Conservation (phyloP, 2,329 filamentous ascomycete genomes). For the Ramularia collo-cygni region DNA sequence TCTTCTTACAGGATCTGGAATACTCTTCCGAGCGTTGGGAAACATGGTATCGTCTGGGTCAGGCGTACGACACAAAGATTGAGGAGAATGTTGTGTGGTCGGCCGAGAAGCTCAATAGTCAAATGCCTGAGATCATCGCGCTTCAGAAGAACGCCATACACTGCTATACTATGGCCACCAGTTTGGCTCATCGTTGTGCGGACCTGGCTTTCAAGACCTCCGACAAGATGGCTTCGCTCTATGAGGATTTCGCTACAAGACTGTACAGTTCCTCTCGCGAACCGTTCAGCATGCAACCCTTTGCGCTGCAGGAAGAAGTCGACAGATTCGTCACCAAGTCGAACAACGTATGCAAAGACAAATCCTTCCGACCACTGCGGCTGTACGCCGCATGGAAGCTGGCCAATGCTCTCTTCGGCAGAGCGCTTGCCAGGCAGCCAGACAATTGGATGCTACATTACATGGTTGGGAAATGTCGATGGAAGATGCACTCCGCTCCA, state of each 20-base stretch:
- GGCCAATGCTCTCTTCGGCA: slow-evolving; percentile 53
- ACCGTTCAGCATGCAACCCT: slow-evolving; percentile 62
- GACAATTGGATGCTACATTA: slow-evolving; percentile 62
- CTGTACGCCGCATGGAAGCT: slow-evolving; percentile 59
- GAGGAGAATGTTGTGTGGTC: slow-evolving; percentile 85
- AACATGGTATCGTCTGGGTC: slow-evolving; percentile 80
- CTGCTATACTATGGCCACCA: slow-evolving; percentile 64
- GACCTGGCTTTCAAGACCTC: slow-evolving; percentile 49
- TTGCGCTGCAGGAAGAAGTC: slow-evolving; percentile 51
- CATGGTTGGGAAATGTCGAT: slow-evolving; percentile 64
- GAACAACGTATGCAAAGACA: slow-evolving; percentile 49
- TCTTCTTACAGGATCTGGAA: slow-evolving; percentile 74
- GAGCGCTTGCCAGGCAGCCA: slow-evolving; percentile 52
- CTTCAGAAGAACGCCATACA: slow-evolving; percentile 77
- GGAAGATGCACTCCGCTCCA: slow-evolving; percentile 57
- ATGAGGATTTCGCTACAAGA: slow-evolving; percentile 60
- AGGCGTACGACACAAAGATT: slow-evolving; percentile 80
- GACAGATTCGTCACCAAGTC: slow-evolving; percentile 46
- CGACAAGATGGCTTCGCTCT: slow-evolving; percentile 57
- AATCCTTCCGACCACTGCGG: slow-evolving; percentile 52
- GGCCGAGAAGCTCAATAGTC: slow-evolving; percentile 85
- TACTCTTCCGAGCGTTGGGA: slow-evolving; percentile 80
- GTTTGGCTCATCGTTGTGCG: slow-evolving; percentile 52
- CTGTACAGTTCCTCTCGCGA: slow-evolving; percentile 63
- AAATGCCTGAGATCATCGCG: slow-evolving; percentile 64